Evolutionary conservation across 2,329 filamentous ascomycete genomes (phyloP).

Genomic region (Cordyceps fumosorosea): DNA sequence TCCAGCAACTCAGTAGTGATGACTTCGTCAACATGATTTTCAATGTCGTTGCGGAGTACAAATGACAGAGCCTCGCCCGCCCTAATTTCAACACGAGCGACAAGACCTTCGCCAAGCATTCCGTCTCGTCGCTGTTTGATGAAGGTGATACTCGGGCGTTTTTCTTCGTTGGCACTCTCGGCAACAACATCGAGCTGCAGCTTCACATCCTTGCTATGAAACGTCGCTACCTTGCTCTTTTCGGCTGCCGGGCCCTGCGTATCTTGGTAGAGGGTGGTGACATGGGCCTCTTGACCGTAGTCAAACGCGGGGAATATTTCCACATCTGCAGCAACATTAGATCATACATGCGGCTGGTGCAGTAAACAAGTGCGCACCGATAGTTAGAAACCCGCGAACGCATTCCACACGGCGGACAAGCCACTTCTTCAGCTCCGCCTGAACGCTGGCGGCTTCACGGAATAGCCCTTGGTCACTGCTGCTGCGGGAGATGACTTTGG

Average conservation of each 20-base stretch:
- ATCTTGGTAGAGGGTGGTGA: constrained; percentile 46
- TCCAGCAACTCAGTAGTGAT: constrained; percentile 55
- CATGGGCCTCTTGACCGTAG: constrained; percentile 59
- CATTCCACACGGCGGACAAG: constrained; percentile 66
- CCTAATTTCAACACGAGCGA: constrained; percentile 50
- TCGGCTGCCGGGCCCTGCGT: constrained; percentile 31
- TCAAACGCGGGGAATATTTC: constrained; percentile 69
- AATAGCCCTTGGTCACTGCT: constrained; percentile 42
- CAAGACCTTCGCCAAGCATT: constrained; percentile 56
- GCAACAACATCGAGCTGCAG: constrained; percentile 64
- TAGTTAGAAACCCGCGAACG: constrained; percentile 57
- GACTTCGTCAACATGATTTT: constrained; percentile 48
- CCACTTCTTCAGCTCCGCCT: constrained; percentile 62
- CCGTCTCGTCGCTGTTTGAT: constrained; percentile 43
- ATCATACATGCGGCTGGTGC: not conserved
- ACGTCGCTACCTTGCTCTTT: constrained; percentile 55
- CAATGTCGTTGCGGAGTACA: constrained; percentile 56
- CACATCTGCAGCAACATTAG: constrained; percentile 38
- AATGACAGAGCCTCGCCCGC: constrained; percentile 67
- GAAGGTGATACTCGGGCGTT: constrained; percentile 49
- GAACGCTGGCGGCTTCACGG: constrained; percentile 46
- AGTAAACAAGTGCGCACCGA: constrained; percentile 37
- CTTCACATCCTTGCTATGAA: constrained; percentile 51
- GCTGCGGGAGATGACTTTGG: constrained; percentile 42
- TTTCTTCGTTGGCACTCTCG: constrained; percentile 41